Evolutionary conservation across 2,329 filamentous ascomycete species (phyloP).

Genomic region (Pseudogymnoascus destructans): DNA sequence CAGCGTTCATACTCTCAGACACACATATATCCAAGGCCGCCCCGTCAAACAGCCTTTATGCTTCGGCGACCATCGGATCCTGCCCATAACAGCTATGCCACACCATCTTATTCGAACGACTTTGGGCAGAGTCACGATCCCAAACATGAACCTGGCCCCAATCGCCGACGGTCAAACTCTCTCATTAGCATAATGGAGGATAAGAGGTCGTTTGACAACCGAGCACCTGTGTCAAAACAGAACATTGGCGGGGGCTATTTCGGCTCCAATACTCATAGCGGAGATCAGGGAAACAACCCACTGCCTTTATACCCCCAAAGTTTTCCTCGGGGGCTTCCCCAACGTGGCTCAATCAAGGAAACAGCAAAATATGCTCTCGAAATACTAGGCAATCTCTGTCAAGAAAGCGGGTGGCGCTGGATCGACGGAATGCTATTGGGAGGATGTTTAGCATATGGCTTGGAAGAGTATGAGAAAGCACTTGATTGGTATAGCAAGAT

Average conservation of each 20-base stretch:
- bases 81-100: not conserved
- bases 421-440: constrained; percentile 83
- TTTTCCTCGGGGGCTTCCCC: not conserved
- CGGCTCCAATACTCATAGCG: not conserved
- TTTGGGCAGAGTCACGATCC: not conserved
- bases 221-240: not conserved
- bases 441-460: constrained; percentile 81
- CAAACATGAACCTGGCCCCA: not conserved
- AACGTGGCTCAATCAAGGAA: constrained; percentile 5
- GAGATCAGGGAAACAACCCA: not conserved
- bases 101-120: not conserved
- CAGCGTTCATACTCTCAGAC: constrained; percentile 34
- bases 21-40: constrained; percentile 40
- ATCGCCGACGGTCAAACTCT: constrained; percentile 5
- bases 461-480: constrained; percentile 71
- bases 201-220: constrained; percentile 3
- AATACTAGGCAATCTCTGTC: constrained; percentile 60
- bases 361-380: constrained; percentile 54
- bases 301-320: not conserved
- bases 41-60: constrained; percentile 22
- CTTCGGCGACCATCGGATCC: not conserved
- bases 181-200: constrained; percentile 8
- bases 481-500: constrained; percentile 61
- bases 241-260: not conserved
- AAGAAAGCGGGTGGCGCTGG: constrained; percentile 77